Conservation (phyloP, 768 basidiomycete genomes). For the Rickenella mellea region DNA sequence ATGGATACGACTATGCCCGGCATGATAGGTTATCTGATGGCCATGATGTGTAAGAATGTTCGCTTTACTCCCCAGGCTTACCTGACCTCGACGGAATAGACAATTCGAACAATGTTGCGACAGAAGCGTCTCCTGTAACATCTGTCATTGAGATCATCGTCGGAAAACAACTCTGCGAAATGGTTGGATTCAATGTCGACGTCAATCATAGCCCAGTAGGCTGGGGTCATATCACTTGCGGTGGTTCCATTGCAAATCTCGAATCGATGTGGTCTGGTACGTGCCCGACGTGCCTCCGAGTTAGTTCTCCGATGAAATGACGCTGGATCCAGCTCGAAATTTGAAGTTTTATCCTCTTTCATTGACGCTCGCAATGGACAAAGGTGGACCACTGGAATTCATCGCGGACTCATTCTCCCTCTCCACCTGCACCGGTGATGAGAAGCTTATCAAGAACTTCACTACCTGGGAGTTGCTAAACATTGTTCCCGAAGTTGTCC, state of each 20-base stretch:
- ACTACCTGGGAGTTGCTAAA: constrained; percentile 34
- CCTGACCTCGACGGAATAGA: constrained; percentile 10
- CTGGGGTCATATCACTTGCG: constrained; percentile 37
- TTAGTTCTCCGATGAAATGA: neutral
- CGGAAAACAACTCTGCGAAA: constrained; percentile 28
- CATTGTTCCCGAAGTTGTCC: constrained; percentile 20
- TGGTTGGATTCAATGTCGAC: constrained; percentile 27
- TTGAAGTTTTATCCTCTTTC: constrained; percentile 38
- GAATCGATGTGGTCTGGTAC: constrained; percentile 32
- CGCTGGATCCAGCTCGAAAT: constrained; percentile 27
- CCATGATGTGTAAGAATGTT: constrained; percentile 14
- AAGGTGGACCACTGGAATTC: constrained; percentile 18
- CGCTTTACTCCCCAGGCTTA: neutral
- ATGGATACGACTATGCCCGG: constrained; percentile 15
- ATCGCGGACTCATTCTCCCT: constrained; percentile 24
- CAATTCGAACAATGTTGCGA: constrained; percentile 37
- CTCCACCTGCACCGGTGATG: constrained; percentile 13
- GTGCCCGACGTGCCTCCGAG: neutral
- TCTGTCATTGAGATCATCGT: constrained; percentile 28
- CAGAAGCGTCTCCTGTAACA: constrained; percentile 30
- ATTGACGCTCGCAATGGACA: constrained; percentile 21
- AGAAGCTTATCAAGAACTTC: constrained; percentile 20
- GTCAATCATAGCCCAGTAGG: constrained; percentile 8
- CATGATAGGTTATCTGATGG: constrained; percentile 15
- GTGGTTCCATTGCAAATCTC: constrained; percentile 35